phyloP scores from a whole-genome alignment of 148 eudicot species.

The Limonium bicolor region DNA sequence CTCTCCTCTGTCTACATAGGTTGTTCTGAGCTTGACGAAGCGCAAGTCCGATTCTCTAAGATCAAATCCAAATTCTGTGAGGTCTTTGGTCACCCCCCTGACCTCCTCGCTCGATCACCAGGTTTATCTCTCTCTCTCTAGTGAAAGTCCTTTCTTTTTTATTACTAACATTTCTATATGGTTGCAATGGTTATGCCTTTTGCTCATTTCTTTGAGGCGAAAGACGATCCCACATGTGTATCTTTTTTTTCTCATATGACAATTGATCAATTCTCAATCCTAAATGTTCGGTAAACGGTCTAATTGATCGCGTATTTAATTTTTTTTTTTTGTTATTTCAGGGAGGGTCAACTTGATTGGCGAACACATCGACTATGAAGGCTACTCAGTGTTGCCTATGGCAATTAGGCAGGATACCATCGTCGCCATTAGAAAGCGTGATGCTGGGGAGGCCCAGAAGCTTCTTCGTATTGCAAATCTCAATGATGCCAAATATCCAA shows the following conservation, averaged over 20 bases:
- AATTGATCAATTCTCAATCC: too few species aligned
- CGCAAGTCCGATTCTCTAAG: slow-evolving; percentile 40
- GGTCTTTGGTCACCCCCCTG: slow-evolving; percentile 46
- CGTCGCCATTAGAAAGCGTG: slow-evolving; percentile 53
- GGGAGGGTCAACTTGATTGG: slow-evolving; percentile 95
- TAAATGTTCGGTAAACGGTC: too few species aligned
- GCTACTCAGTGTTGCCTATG: slow-evolving; percentile 93
- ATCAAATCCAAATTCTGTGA: slow-evolving; percentile 56
- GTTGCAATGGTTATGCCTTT: too few species aligned
- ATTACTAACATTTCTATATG: too few species aligned
- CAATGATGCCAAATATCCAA: slow-evolving; percentile 44
- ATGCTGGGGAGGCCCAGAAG: slow-evolving; percentile 25
- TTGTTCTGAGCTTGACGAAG: slow-evolving; percentile 67
- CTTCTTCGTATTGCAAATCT: slow-evolving; percentile 59
- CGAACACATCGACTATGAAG: slow-evolving; percentile 94
- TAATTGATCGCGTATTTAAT: too few species aligned
- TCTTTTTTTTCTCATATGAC: too few species aligned
- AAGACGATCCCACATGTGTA: too few species aligned
- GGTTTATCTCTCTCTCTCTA: slow-evolving; percentile 24
- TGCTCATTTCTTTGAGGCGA: too few species aligned
- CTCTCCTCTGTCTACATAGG: slow-evolving; percentile 53
- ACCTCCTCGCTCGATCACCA: slow-evolving; percentile 76
- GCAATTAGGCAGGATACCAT: slow-evolving; percentile 85
- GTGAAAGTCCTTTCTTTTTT: too few species aligned
- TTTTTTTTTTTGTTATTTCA: slow-evolving; percentile 2